Percentiles rank a stretch among this genome's conserved stretches.
Evolutionary conservation across 2,329 filamentous ascomycete species (phyloP).

Genomic region (Elsinoe arachidis): DNA sequence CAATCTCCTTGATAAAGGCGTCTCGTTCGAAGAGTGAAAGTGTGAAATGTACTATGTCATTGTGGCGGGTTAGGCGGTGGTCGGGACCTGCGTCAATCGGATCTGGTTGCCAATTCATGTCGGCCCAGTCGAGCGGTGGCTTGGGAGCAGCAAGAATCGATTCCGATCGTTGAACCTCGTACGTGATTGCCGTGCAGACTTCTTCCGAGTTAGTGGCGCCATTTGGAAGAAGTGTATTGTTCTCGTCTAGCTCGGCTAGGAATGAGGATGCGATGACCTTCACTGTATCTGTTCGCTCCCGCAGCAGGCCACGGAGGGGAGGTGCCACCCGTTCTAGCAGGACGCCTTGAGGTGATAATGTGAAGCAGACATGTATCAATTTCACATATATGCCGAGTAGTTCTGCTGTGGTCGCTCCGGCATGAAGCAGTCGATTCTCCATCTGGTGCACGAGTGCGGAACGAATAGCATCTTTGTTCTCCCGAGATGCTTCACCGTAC

Average conservation of each 20-base stretch:
- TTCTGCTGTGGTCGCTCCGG: conserved; percentile 65
- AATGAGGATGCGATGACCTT: conserved; percentile 68
- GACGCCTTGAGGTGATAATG: conserved; percentile 68
- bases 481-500: conserved; percentile 54
- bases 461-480: conserved; percentile 61
- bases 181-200: conserved; percentile 57
- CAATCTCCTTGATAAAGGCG: conserved; percentile 93
- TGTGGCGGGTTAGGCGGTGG: conserved; percentile 78
- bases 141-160: neutral
- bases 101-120: conserved; percentile 88
- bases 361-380: conserved; percentile 69
- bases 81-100: conserved; percentile 85
- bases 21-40: conserved; percentile 82
- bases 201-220: conserved; percentile 37
- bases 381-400: conserved; percentile 71
- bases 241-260: conserved; percentile 51
- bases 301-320: conserved; percentile 66
- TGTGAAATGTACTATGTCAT: conserved; percentile 85
- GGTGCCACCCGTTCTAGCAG: conserved; percentile 65
- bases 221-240: conserved; percentile 25
- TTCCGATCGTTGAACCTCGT: conserved; percentile 53
- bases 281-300: conserved; percentile 68
- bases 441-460: conserved; percentile 59
- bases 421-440: conserved; percentile 60
- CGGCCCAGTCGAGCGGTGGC: conserved; percentile 66